Evolutionary conservation across 805 yeast species (phyloP).

Genomic region (Jamesozyma spencerorum): DNA sequence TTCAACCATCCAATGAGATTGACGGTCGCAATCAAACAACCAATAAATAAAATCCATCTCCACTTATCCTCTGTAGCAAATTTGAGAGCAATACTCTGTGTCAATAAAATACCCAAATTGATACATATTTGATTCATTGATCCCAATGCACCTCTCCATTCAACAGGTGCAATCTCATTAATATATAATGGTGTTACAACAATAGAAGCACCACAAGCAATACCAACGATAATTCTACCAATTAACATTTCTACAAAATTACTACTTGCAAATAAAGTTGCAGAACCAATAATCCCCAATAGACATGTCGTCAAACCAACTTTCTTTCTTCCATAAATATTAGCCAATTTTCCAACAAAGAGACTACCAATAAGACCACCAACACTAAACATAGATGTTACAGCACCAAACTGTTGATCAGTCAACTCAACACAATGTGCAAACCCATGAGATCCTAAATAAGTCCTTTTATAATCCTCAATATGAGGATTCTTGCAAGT

Average conservation of each 20-base stretch:
- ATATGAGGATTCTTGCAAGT: constrained; percentile 39
- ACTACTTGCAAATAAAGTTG: constrained; percentile 44
- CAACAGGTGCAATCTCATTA: constrained; percentile 67
- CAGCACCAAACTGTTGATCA: constrained; percentile 54
- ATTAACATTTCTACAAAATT: constrained; percentile 35
- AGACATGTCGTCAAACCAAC: constrained; percentile 43
- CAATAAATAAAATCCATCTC: constrained; percentile 63
- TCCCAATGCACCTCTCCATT: constrained; percentile 69
- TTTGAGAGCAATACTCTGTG: constrained; percentile 63
- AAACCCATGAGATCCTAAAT: constrained; percentile 4
- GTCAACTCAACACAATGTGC: constrained; percentile 49
- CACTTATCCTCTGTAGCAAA: constrained; percentile 62
- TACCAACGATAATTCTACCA: constrained; percentile 73
- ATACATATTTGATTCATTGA: constrained; percentile 83
- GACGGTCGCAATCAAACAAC: constrained; percentile 42
- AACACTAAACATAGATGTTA: constrained; percentile 69
- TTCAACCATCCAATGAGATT: constrained; percentile 38
- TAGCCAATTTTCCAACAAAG: constrained; percentile 57
- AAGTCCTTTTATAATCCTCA: constrained; percentile 11
- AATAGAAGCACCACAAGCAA: constrained; percentile 80
- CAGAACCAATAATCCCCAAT: constrained; percentile 53
- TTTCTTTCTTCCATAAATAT: constrained; percentile 52
- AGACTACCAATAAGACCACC: constrained; percentile 79
- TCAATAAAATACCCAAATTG: constrained; percentile 72
- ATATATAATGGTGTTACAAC: constrained; percentile 79